Evolutionary conservation across 805 yeast genomes (phyloP).

Genomic region (Ogataea haglerorum): DNA sequence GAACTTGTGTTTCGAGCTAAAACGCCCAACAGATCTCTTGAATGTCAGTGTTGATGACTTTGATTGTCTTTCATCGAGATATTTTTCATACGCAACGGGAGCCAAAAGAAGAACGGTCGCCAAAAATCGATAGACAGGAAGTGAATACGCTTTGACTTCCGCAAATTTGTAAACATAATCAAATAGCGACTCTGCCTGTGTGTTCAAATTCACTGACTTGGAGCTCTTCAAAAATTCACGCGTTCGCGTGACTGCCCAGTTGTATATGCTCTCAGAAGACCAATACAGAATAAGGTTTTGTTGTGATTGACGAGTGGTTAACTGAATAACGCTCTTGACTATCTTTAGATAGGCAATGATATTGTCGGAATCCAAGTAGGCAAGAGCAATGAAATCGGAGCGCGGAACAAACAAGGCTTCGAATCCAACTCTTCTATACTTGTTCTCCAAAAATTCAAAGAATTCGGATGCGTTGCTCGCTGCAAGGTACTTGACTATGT

Average conservation of each 20-base stretch:
- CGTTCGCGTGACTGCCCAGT: constrained; percentile 52
- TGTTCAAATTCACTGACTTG: constrained; percentile 9
- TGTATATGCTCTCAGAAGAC: constrained; percentile 42
- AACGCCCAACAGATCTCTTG: constrained; percentile 24
- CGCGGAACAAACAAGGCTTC: constrained; percentile 40
- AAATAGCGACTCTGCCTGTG: constrained; percentile 35
- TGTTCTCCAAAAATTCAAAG: constrained; percentile 33
- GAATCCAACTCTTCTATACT: constrained; percentile 28
- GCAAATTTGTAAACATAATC: constrained; percentile 32
- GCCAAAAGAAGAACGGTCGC: constrained; percentile 33
- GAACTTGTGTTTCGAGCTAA: constrained; percentile 26
- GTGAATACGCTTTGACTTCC: constrained; percentile 29
- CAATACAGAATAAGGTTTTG: constrained; percentile 43
- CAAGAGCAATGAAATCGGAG: constrained; percentile 44
- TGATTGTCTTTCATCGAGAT: constrained; percentile 19
- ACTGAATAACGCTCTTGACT: constrained; percentile 34
- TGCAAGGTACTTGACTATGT: constrained; percentile 44
- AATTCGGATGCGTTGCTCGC: constrained; percentile 48
- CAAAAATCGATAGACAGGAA: constrained; percentile 32
- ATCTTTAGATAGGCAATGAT: constrained; percentile 39
- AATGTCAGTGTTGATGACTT: constrained; percentile 23
- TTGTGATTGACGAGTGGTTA: constrained; percentile 43
- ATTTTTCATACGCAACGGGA: constrained; percentile 32
- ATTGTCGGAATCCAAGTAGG: constrained; percentile 38
- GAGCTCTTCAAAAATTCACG: constrained; percentile 37